These are phyloP conservation scores for Cadophora sp. DNA, from an alignment of 2,329 filamentous ascomycete species.

Conservation along the genomic window DNA sequence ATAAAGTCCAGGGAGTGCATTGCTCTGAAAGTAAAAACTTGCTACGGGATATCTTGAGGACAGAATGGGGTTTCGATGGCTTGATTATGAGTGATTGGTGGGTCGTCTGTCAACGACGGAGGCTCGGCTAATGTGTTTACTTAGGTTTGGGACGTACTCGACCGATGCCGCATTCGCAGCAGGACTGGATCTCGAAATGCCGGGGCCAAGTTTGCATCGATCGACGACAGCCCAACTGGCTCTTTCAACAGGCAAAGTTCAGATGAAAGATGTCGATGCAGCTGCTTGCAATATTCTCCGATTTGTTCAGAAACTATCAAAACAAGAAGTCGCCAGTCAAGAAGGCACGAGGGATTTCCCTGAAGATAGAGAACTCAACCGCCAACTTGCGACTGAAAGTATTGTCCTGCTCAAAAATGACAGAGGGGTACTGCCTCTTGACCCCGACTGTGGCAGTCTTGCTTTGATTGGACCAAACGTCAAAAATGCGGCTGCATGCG, in stretches of 20 bases:
- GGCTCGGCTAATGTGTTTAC: constrained; percentile 50
- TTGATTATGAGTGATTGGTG: constrained; percentile 53
- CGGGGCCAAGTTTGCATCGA: constrained; percentile 41
- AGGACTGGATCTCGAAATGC: constrained; percentile 50
- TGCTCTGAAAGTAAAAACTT: constrained; percentile 48
- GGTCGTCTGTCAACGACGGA: background rate
- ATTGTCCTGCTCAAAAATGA: constrained; percentile 71
- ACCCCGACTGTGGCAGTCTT: constrained; percentile 45
- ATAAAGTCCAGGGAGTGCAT: constrained; percentile 52
- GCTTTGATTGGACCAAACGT: constrained; percentile 63
- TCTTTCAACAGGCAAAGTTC: background rate
- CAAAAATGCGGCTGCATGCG: constrained; percentile 45
- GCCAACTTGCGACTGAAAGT: constrained; percentile 59
- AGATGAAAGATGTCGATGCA: constrained; percentile 9
- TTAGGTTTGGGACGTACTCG: constrained; percentile 35
- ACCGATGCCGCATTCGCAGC: constrained; percentile 39
- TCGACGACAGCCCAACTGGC: constrained; percentile 21
- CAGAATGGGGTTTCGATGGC: constrained; percentile 52
- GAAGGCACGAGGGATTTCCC: constrained; percentile 22
- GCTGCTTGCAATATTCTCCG: constrained; percentile 30
- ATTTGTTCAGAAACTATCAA: constrained; percentile 27
- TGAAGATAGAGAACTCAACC: constrained; percentile 51
- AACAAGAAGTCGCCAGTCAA: background rate
- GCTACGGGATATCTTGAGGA: constrained; percentile 47
- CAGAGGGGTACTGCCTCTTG: constrained; percentile 58